A percentile compares a stretch with the other conserved stretches of the same genome.
These are phyloP conservation scores for Neonectria neomacrospora DNA, from an alignment of 2,329 filamentous ascomycete genomes.

Conservation along the genomic window DNA sequence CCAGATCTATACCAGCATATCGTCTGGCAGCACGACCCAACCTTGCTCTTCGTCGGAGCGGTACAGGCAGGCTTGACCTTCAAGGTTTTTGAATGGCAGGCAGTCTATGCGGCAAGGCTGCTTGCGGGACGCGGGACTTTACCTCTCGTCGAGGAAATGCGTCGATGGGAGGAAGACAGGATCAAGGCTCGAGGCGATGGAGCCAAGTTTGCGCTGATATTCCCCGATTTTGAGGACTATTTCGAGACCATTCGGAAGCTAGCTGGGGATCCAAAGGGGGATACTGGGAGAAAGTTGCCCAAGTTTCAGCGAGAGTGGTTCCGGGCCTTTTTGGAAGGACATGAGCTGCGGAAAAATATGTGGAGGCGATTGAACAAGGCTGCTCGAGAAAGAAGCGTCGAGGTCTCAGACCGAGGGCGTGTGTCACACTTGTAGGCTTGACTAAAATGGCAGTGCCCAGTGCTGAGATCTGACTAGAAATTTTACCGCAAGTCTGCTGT, in stretches of 20 bases:
- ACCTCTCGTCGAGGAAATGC: conserved; percentile 60
- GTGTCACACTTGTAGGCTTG: not conserved
- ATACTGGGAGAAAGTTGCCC: conserved; percentile 58
- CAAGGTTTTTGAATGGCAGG: conserved; percentile 76
- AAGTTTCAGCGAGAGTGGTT: conserved; percentile 59
- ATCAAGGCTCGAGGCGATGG: conserved; percentile 67
- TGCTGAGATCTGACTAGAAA: no score
- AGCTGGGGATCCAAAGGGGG: conserved; percentile 57
- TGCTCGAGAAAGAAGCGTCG: conserved; percentile 1
- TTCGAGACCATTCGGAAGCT: conserved; percentile 67
- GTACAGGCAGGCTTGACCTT: conserved; percentile 69
- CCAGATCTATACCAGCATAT: conserved; percentile 68
- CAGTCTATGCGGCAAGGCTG: conserved; percentile 67
- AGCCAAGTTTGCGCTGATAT: conserved; percentile 64
- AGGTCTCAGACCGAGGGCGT: not conserved
- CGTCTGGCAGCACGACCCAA: conserved; percentile 65
- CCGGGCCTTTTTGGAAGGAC: conserved; percentile 62
- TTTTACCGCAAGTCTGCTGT: no score
- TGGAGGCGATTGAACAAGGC: conserved; percentile 63
- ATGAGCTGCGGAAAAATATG: conserved; percentile 67
- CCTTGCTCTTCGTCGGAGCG: conserved; percentile 67
- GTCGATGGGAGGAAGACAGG: conserved; percentile 67
- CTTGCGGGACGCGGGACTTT: conserved; percentile 64
- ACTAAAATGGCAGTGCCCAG: not conserved
- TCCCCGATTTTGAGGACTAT: conserved; percentile 72